Base-by-base conservation (phyloP, 2,329 filamentous ascomycete genomes). In the Orbilia oligospora region DNA sequence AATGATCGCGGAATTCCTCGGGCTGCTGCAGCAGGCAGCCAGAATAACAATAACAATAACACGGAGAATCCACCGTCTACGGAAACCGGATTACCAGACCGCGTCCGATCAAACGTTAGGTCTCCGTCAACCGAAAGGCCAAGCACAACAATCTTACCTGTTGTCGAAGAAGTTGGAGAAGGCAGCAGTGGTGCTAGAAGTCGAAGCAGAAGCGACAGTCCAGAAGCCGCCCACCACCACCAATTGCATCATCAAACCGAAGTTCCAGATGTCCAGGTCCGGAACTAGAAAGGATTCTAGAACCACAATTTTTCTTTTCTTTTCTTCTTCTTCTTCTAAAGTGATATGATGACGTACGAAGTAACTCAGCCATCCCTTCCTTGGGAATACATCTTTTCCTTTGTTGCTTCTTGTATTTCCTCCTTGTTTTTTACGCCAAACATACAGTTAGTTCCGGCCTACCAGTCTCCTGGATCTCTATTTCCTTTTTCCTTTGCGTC, bases 121-220 rank as follows among this genome's bases (percentile, higher is more conserved):
- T 92, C 87, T 84, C 88, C 86, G 22, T 88, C 86, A 82, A 87
- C 85, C 20, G 87, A 91, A 81, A 83, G 90, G 84, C 82, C 83
- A 83, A 83, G 88, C 85, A 87, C 88, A 14, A 84, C 87, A 12
- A 83, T 83, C 0, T 86, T 98, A 1, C 95, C 95, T 0, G 91
- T 97, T 9, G 94, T 98, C 5, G 93, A 97, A 81, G 95, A 98
- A 85, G 91, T 90, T n/a, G 92, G 90, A 4, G 95, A 97, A 84
- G 91, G 81, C 22, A 81, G 80, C 64, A 79, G 48, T 22, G 80
- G 80, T 9, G 68, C 80, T 48, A 63, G 78, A 70, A 81, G 67
- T 51, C 68, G 81, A 41, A 81, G 81, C 63, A 67, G 78, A 65
- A 81, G 81, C 30, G 80, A 81, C 63, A 81, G 80, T 68, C 36